Percentiles rank a stretch among this genome's conserved stretches.
These are phyloP conservation scores for Plasmopara muralis DNA, from an alignment of 352 stramenopile genomes.

Conservation along the genomic window DNA sequence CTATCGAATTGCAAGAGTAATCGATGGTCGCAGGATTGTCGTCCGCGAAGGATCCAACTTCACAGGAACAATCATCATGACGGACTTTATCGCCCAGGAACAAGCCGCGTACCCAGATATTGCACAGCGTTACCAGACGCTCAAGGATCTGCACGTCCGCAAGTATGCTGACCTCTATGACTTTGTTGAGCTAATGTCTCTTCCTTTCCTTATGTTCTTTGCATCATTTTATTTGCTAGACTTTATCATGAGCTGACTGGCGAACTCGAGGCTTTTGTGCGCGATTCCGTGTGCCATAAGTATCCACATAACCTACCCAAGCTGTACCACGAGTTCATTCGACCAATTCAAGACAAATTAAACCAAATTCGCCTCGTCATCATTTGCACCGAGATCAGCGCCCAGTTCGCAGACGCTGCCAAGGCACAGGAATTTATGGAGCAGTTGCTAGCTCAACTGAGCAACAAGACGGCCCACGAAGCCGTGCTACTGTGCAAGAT, in stretches of 20 bases:
- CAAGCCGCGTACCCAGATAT: conserved; percentile 88
- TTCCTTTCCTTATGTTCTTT: conserved; percentile 1
- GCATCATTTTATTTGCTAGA: conserved; percentile 35
- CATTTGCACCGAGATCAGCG: conserved; percentile 89
- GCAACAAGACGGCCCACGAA: conserved; percentile 56
- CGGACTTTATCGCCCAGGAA: conserved; percentile 87
- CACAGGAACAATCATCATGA: conserved; percentile 14
- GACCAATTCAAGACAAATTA: conserved; percentile 92
- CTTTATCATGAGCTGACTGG: conserved; percentile 98
- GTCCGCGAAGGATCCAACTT: conserved; percentile 12
- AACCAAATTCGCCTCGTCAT: conserved; percentile 92
- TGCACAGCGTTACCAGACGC: conserved; percentile 84
- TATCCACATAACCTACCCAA: conserved; percentile 45
- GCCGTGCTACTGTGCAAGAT: conserved; percentile 69
- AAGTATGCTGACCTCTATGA: conserved; percentile 40
- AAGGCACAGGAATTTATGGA: conserved; percentile 73
- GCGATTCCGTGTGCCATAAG: conserved; percentile 61
- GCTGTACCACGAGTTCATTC: conserved; percentile 94
- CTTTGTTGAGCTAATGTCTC: too few species aligned
- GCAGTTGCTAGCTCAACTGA: conserved; percentile 46
- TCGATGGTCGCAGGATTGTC: too few species aligned
- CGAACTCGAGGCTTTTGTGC: conserved; percentile 89
- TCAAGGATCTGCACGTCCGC: conserved; percentile 86
- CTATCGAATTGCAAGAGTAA: too few species aligned
- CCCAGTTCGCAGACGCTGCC: conserved; percentile 52